Percentiles rank a stretch among this genome's conserved stretches.
phyloP scores from a whole-genome alignment of 2,329 filamentous ascomycete species.

The Amesomyces nigricolor region DNA sequence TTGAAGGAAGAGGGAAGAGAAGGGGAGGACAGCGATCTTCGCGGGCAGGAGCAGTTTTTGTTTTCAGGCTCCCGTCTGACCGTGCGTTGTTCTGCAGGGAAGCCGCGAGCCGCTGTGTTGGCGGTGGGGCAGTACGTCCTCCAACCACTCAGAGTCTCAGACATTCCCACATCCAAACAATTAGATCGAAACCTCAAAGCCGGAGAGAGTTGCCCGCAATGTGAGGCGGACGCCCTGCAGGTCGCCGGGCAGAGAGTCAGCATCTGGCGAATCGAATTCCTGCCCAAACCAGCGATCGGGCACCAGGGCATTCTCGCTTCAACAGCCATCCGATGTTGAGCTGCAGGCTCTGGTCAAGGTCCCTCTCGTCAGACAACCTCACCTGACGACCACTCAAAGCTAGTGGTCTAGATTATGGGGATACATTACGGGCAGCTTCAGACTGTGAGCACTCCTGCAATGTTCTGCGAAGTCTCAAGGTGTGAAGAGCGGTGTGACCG shows the following conservation, averaged over 20 bases:
- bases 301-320: background rate
- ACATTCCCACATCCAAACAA: too few relatives aligned
- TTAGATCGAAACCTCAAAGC: background rate
- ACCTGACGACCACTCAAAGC: too few relatives aligned
- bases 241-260: background rate
- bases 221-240: background rate
- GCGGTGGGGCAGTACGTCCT: slow-evolving; percentile 21
- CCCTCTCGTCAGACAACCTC: too few relatives aligned
- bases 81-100: slow-evolving; percentile 9
- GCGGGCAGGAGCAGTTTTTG: slow-evolving; percentile 16
- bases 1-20: slow-evolving; percentile 1
- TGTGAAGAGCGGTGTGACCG: too few relatives aligned
- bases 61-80: slow-evolving; percentile 13
- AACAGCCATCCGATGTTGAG: background rate
- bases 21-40: background rate
- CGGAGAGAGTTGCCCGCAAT: slow-evolving; percentile 1
- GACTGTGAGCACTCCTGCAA: too few relatives aligned
- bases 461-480: too few relatives aligned
- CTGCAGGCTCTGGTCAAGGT: too few relatives aligned
- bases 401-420: too few relatives aligned
- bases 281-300: slow-evolving; percentile 2
- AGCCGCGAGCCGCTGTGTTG: slow-evolving; percentile 23
- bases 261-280: background rate
- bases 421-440: too few relatives aligned
- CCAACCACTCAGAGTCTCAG: too few relatives aligned